Evolutionary conservation across 225 moss, liverwort and hornwort genomes (phyloP).

Genomic region (Anthoceros angustus): DNA sequence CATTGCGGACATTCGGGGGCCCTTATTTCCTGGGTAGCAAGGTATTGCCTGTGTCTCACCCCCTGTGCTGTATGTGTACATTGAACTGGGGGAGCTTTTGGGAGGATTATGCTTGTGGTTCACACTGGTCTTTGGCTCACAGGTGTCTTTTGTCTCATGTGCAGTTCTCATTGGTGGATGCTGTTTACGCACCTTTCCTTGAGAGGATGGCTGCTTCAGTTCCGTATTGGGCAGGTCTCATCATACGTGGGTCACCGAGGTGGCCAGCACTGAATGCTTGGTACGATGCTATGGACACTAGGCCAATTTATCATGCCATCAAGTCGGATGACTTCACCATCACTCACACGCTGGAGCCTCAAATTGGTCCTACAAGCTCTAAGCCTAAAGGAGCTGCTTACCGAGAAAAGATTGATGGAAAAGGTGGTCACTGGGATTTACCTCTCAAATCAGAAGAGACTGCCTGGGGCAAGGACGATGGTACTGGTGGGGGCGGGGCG

Average conservation of each 20-base stretch:
- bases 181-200: constrained; percentile 58
- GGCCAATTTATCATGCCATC: constrained; percentile 57
- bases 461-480: constrained; percentile 79
- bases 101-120: no score
- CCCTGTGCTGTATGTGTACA: background rate
- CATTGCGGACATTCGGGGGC: constrained; percentile 36
- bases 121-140: no score
- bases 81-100: no score
- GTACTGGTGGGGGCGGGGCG: constrained; percentile 40
- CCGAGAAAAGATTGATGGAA: constrained; percentile 52
- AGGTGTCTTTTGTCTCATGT: constrained; percentile 1
- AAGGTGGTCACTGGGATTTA: constrained; percentile 55
- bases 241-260: constrained; percentile 31
- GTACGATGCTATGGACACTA: constrained; percentile 71
- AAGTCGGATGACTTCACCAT: constrained; percentile 78
- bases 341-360: constrained; percentile 59
- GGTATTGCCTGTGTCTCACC: constrained; percentile 12
- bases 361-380: constrained; percentile 45
- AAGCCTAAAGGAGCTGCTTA: constrained; percentile 30
- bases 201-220: constrained; percentile 74
- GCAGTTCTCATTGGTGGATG: constrained; percentile 71
- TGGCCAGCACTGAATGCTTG: constrained; percentile 65
- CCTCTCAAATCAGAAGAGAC: constrained; percentile 56
- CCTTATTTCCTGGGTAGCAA: constrained; percentile 64
- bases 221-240: constrained; percentile 62